Evolutionary conservation across 2,329 filamentous ascomycete species (phyloP), one percentile per base, ranked within the genome.

Genomic region (Epichloe glyceriae): DNA sequence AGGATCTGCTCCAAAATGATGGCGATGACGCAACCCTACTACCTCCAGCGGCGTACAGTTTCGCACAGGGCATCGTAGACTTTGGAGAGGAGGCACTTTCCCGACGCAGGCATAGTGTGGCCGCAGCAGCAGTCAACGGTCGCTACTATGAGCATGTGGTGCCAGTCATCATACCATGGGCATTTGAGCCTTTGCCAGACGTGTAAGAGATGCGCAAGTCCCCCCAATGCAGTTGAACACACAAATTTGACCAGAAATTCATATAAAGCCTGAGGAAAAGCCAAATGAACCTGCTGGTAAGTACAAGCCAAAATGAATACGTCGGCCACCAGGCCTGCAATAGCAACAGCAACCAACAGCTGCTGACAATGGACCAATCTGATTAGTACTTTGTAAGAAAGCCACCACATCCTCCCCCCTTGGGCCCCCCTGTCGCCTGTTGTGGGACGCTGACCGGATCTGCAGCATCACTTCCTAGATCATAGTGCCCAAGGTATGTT

Each of bases 211-310:
- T n/a, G n/a, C 26, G 19, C 17, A 39, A 37, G 10, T 2, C 39
- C 20, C 20, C 6, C 7, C 7, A 14, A 2, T 20, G 22, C n/a
- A 19, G 17, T 33, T 7, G 8, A 30, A 40, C 14, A 37, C 22
- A 19, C 40, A 22, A 34, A 33, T 44, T 50, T 49, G 11, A 38
- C 38, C 15, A 10, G 34, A 35, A 19, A 34, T 30, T 7, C 26
- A n/a, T 35, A n/a, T 35, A 26, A 33, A 54, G 52, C 11, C 38
- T 56, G 33, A 45, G 46, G 42, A 78, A 84, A 38, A 90, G 88
- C 58, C 84, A 81, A 1, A 91, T 91, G 79, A 91, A 93, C 60
- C 66, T 93, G 54, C 73, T 93, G 57, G 70, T 72, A 56, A 57
- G 67, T 62, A 15, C 41, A 26, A 42, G 40, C 12, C 40, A 26